These are phyloP conservation scores for Fistulinella prunicolor DNA, from an alignment of 768 basidiomycete species.

Conservation along the genomic window DNA sequence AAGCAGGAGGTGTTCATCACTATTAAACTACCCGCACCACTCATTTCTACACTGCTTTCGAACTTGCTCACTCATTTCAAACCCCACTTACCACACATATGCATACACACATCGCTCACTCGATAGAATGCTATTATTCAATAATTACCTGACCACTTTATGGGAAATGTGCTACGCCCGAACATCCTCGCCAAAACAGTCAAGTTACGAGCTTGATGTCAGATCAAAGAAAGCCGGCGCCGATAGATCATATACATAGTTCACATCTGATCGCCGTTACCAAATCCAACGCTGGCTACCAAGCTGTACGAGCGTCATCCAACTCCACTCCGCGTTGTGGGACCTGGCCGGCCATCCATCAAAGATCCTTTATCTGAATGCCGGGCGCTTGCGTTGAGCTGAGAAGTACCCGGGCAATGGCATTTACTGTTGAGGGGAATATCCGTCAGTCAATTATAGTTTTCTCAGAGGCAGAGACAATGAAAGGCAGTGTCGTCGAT, in stretches of 20 bases:
- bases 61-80: neutral
- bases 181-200: neutral
- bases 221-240: neutral
- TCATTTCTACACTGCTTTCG: too few relatives aligned
- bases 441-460: constrained; percentile 12
- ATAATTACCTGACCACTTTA: constrained; percentile 1
- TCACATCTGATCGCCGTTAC: constrained; percentile 23
- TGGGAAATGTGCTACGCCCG: neutral
- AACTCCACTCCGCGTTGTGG: constrained; percentile 1
- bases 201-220: neutral
- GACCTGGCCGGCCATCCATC: constrained; percentile 16
- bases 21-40: too few relatives aligned
- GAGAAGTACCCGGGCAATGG: constrained; percentile 77
- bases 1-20: constrained; percentile 3
- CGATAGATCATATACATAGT: constrained; percentile 1
- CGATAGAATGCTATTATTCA: constrained; percentile 3
- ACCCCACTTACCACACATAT: too few relatives aligned
- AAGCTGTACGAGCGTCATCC: constrained; percentile 20
- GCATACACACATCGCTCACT: too few relatives aligned
- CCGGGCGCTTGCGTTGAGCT: constrained; percentile 89
- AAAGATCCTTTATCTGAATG: constrained; percentile 80
- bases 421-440: constrained; percentile 47
- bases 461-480: constrained; percentile 1
- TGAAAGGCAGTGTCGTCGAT: constrained; percentile 13
- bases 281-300: constrained; percentile 18